Percentiles rank a stretch among this genome's conserved stretches.
Conservation (phyloP, 352 stramenopile genomes). For the Phytophthora agathidicida region DNA sequence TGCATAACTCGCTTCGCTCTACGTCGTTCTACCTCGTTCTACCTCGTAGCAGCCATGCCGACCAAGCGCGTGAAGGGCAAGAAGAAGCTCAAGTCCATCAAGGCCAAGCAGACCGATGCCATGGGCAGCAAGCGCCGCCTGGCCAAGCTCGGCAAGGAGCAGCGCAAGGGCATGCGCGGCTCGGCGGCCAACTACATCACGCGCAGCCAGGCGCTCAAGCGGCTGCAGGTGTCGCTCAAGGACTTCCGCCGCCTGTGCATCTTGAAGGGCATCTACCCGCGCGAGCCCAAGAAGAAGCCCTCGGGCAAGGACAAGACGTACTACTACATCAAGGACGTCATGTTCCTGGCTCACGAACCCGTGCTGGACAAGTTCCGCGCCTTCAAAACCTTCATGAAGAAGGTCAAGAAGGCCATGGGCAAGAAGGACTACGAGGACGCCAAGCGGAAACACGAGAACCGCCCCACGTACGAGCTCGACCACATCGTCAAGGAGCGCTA, state of each 20-base stretch:
- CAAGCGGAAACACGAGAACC: slow-evolving; percentile 84
- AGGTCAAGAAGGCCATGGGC: slow-evolving; percentile 89
- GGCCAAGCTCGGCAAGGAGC: slow-evolving; percentile 87
- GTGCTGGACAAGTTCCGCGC: slow-evolving; percentile 98
- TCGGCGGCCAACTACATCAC: slow-evolving; percentile 96
- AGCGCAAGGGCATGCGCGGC: slow-evolving; percentile 82
- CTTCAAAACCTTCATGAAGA: slow-evolving; percentile 99
- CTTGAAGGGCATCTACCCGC: slow-evolving; percentile 99
- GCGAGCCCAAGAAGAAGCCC: slow-evolving; percentile 95
- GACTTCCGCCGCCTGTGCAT: slow-evolving; percentile 99
- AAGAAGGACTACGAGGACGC: slow-evolving; percentile 86
- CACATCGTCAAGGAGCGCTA: slow-evolving; percentile 99
- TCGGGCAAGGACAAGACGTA: slow-evolving; percentile 98
- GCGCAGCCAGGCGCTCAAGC: slow-evolving; percentile 93
- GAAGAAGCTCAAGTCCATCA: slow-evolving; percentile 93
- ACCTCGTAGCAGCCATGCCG: slow-evolving; percentile 53
- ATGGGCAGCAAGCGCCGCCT: slow-evolving; percentile 85
- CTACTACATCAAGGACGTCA: slow-evolving; percentile 99
- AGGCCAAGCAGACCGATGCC: slow-evolving; percentile 84
- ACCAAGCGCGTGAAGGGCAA: slow-evolving; percentile 90
- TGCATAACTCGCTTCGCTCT: neutral
- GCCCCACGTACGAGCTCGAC: slow-evolving; percentile 95
- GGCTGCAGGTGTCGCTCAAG: slow-evolving; percentile 96
- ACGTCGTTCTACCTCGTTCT: slow-evolving; percentile 6
- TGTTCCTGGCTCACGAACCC: slow-evolving; percentile 97